Evolutionary conservation across 2,329 filamentous ascomycete species (phyloP).

Genomic region (Nemania sp.): DNA sequence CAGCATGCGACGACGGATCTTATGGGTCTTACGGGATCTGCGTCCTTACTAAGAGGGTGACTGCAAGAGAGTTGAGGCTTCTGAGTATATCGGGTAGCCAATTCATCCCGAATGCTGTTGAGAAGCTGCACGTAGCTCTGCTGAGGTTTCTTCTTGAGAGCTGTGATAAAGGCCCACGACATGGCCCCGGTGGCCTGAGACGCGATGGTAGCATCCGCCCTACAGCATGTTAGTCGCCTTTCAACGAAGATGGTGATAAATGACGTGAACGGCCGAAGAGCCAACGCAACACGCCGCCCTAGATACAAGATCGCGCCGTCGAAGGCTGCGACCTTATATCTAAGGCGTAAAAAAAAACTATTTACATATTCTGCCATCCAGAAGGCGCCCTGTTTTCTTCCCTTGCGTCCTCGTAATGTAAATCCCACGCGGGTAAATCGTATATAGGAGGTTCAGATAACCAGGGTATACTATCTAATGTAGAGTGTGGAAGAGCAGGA

Average conservation of each 20-base stretch:
- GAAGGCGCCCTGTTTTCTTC: conserved; percentile 11
- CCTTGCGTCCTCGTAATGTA: conserved; percentile 16
- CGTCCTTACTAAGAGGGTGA: conserved; percentile 83
- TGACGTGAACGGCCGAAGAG: conserved; percentile 8
- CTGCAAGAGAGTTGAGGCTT: conserved; percentile 96
- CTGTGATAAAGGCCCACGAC: conserved; percentile 95
- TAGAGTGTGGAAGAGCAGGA: conserved; percentile 26
- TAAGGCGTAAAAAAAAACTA: conserved; percentile 44
- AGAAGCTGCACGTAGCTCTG: conserved; percentile 96
- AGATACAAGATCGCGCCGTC: conserved; percentile 47
- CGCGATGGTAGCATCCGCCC: conserved; percentile 86
- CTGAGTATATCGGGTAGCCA: conserved; percentile 85
- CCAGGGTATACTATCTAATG: conserved; percentile 12
- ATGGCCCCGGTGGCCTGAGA: conserved; percentile 94
- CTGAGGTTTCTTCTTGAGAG: conserved; percentile 88
- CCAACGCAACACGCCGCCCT: conserved; percentile 54
- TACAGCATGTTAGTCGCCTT: conserved; percentile 3
- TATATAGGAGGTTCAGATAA: conserved; percentile 17
- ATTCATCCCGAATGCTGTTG: conserved; percentile 91
- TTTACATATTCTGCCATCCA: conserved; percentile 30
- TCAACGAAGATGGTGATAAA: background rate
- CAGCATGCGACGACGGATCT: conserved; percentile 15
- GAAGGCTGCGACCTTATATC: conserved; percentile 44
- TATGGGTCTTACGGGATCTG: conserved; percentile 7
- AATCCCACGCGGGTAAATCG: background rate